Evolutionary conservation across 345 rosid genomes (phyloP), one percentile per base, ranked within the genome.

Genomic region (Xanthoceras sorbifolium): DNA sequence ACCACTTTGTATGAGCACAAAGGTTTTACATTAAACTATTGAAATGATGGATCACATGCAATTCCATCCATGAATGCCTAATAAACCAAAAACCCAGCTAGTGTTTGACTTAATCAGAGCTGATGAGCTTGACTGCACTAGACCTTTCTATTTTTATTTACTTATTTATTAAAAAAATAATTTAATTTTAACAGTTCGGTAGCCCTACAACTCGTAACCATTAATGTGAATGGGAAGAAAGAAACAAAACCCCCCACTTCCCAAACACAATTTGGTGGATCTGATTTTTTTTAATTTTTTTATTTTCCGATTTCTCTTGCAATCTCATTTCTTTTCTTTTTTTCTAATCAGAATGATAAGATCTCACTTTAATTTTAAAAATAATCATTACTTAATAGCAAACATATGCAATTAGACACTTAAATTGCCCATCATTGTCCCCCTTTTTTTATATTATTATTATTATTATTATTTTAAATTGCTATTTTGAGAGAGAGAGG

Each of bases 41-140:
- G n/a, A n/a, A 50, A 50, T 17, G 55, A 50, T 50, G 55, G 54
- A 1, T 15, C 55, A 50, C 55, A 50, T 50, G 55, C 55, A 42
- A 9, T 10, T 42, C 46, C 46, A 42, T 42, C 46, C 14, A 48
- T 5, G 63, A 7, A 10, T 22, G 63, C 15, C 65, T 11, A 61
- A 60, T 60, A 60, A 14, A 4, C 38, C 42, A 31, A 29, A 29
- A 63, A 17, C 3, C 22, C 67, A 63, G 67, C 67, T 64, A 17
- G 38, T 6, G 12, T 64, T 64, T 31, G 67, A 64, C 42, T 17
- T n/a, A 1, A 64, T 5, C 11, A 32, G 12, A 64, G 67, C 67
- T 46, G 57, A 68, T 46, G 57, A 68, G 38, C 72, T 68, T 46
- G 72, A 68, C 59, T 46, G 72, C 72, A 46, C 32, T 42, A 26